Conservation (phyloP, 805 yeast species). For the Lachancea kluyveri region DNA sequence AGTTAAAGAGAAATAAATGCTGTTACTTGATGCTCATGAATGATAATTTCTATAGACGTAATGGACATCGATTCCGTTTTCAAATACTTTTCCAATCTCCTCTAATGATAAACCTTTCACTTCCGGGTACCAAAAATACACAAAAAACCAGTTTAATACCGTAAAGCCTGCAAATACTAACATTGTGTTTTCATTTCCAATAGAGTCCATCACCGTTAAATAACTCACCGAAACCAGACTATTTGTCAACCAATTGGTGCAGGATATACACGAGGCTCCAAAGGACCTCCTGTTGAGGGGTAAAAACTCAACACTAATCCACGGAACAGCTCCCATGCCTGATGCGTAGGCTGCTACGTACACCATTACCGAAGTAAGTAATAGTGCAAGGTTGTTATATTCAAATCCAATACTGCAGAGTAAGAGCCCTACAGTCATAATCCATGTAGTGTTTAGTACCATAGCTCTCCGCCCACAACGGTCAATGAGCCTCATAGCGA, state of each 20-base stretch:
- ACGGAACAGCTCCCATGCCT: slow-evolving; percentile 40
- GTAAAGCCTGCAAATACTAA: slow-evolving; percentile 31
- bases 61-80: slow-evolving; percentile 35
- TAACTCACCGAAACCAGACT: slow-evolving; percentile 33
- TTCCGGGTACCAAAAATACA: slow-evolving; percentile 38
- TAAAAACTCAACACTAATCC: slow-evolving; percentile 40
- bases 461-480: slow-evolving; percentile 41
- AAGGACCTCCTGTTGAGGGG: slow-evolving; percentile 37
- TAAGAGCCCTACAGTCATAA: slow-evolving; percentile 34
- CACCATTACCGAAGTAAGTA: slow-evolving; percentile 29
- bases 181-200: slow-evolving; percentile 32
- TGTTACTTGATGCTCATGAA: slow-evolving; percentile 8
- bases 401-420: slow-evolving; percentile 29
- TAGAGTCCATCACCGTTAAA: slow-evolving; percentile 26
- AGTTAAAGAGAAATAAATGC: too few species aligned
- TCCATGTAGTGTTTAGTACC: slow-evolving; percentile 37
- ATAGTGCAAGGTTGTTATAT: slow-evolving; percentile 12
- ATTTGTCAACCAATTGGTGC: slow-evolving; percentile 39
- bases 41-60: slow-evolving; percentile 30
- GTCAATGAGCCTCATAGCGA: slow-evolving; percentile 46
- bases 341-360: slow-evolving; percentile 39
- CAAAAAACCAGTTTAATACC: slow-evolving; percentile 34
- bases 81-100: slow-evolving; percentile 36
- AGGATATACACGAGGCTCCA: slow-evolving; percentile 38
- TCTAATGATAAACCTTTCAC: slow-evolving; percentile 40